These are phyloP conservation scores for Fusarium liriodendri DNA, from an alignment of 2,329 filamentous ascomycete genomes.

Conservation along the genomic window DNA sequence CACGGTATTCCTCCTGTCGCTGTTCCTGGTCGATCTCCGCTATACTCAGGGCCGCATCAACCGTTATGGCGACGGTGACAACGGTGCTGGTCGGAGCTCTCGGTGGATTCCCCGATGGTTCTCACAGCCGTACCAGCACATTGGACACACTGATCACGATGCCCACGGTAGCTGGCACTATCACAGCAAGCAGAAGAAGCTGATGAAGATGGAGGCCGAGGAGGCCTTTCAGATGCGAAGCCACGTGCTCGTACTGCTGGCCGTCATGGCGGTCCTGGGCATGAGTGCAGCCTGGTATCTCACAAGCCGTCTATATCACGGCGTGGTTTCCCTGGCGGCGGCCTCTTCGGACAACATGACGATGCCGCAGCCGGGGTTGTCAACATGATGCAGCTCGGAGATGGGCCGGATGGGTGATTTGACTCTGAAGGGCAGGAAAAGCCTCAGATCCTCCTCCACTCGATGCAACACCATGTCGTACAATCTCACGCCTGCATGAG, in stretches of 20 bases:
- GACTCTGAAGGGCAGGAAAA: background rate
- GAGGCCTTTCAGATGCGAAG: constrained; percentile 72
- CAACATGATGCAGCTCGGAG: constrained; percentile 4
- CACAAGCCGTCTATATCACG: constrained; percentile 27
- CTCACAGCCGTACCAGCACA: constrained; percentile 54
- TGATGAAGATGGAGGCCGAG: constrained; percentile 70
- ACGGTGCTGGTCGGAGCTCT: constrained; percentile 44
- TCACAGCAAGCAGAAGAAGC: constrained; percentile 68
- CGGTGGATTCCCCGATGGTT: constrained; percentile 32
- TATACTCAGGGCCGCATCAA: constrained; percentile 63
- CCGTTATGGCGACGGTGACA: constrained; percentile 46
- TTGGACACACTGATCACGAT: constrained; percentile 37
- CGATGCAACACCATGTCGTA: background rate
- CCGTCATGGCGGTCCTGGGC: constrained; percentile 40
- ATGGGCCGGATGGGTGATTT: background rate
- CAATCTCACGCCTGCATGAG: background rate
- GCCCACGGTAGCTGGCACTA: constrained; percentile 55
- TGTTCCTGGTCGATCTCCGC: constrained; percentile 70
- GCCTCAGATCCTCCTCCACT: background rate
- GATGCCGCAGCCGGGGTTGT: constrained; percentile 11
- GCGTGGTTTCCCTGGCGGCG: constrained; percentile 21
- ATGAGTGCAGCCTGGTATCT: constrained; percentile 27
- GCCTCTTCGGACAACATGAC: constrained; percentile 14
- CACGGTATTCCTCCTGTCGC: constrained; percentile 72
- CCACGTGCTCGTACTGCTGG: constrained; percentile 63